Conservation (phyloP, 2,329 filamentous ascomycete genomes). For the Neofusicoccum kwambonambiense region DNA sequence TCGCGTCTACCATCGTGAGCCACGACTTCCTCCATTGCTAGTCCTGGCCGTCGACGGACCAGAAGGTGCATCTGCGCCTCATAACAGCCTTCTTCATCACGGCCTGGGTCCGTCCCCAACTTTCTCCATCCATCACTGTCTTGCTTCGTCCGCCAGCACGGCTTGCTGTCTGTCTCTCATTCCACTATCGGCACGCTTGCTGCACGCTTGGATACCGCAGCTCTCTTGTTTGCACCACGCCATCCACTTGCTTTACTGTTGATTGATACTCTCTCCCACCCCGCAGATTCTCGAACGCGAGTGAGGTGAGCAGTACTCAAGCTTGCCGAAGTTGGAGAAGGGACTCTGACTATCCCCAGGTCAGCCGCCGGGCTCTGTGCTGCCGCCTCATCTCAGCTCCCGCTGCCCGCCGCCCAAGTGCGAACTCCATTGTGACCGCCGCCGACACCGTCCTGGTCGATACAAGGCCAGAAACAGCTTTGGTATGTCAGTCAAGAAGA, state of each 20-base stretch:
- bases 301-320: not conserved
- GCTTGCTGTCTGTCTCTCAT: slow-evolving; percentile 18
- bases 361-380: not conserved
- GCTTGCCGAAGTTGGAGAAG: not conserved
- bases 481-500: slow-evolving; percentile 38
- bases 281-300: not conserved
- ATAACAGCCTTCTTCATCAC: not conserved
- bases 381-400: not conserved
- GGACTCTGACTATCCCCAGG: not conserved
- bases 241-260: slow-evolving; percentile 17
- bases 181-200: slow-evolving; percentile 18
- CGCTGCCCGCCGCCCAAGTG: not conserved
- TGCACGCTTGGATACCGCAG: slow-evolving; percentile 19
- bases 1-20: not conserved
- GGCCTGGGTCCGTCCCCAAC: not conserved
- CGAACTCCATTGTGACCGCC: not conserved
- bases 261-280: slow-evolving; percentile 2
- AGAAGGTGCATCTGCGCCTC: slow-evolving; percentile 8
- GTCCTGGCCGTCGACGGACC: not conserved
- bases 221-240: slow-evolving; percentile 17
- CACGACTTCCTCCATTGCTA: slow-evolving; percentile 15
- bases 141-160: slow-evolving; percentile 11
- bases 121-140: slow-evolving; percentile 7
- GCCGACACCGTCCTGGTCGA: not conserved
- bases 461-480: not conserved